A percentile compares a stretch with the other conserved stretches of the same genome.
These are phyloP conservation scores for Lantana camara DNA, from an alignment of 257 asterid genomes.

Conservation along the genomic window DNA sequence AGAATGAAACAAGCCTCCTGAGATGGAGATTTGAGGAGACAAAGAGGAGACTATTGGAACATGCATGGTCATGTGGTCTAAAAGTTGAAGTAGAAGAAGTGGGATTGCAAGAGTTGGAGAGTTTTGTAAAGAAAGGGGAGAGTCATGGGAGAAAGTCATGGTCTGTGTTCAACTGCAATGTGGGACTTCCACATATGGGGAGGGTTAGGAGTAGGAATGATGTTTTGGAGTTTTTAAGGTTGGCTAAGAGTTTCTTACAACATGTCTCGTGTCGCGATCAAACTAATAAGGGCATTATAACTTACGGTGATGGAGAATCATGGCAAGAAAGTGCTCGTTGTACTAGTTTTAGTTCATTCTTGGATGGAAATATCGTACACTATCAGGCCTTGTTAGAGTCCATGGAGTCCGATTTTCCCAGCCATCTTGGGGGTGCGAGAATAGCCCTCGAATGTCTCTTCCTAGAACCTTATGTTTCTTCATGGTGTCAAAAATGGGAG, in stretches of 20 bases:
- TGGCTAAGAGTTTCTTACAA: slow-evolving; percentile 32
- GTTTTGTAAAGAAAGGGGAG: slow-evolving; percentile 11
- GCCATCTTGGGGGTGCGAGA: slow-evolving; percentile 45
- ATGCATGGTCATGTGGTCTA: slow-evolving; percentile 37
- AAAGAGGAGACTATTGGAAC: slow-evolving; percentile 38
- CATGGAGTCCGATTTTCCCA: slow-evolving; percentile 36
- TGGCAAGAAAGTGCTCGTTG: slow-evolving; percentile 26
- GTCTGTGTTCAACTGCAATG: slow-evolving; percentile 45
- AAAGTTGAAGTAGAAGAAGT: slow-evolving; percentile 40
- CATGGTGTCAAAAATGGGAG: slow-evolving; percentile 41
- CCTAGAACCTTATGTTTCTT: slow-evolving; percentile 43
- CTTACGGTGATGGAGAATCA: slow-evolving; percentile 39
- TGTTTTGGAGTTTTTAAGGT: slow-evolving; percentile 38
- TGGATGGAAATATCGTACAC: slow-evolving; percentile 34
- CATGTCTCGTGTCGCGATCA: slow-evolving; percentile 6
- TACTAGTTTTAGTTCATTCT: slow-evolving; percentile 34
- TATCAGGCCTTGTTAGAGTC: slow-evolving; percentile 50
- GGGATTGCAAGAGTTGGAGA: slow-evolving; percentile 34
- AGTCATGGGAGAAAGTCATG: slow-evolving; percentile 28
- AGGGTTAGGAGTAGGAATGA: slow-evolving; percentile 35
- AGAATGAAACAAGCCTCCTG: slow-evolving; percentile 15
- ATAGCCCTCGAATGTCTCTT: slow-evolving; percentile 46
- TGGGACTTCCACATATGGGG: slow-evolving; percentile 54
- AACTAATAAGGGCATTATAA: slow-evolving; percentile 32
- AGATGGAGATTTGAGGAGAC: slow-evolving; percentile 51